Base-by-base conservation (phyloP, 495 filamentous ascomycete genomes). In the Trichoderma parareesei region DNA sequence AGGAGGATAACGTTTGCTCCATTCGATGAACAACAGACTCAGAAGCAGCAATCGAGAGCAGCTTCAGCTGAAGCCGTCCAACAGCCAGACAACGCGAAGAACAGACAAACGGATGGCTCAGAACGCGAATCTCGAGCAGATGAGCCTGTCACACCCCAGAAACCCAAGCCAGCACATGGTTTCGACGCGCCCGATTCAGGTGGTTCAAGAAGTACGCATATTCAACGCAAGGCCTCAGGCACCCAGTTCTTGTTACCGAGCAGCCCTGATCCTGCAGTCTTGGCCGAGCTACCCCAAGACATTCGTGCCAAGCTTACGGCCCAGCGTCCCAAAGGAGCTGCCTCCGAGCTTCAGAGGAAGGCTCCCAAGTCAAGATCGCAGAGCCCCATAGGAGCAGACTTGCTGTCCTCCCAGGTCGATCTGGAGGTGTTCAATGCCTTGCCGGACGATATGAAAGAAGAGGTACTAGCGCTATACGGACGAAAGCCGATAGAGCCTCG, bases 231-330 rank as follows among this genome's bases (percentile, higher is more conserved):
- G 69, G 85, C 88, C 0, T 74, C 82, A 4, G 92, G 92, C 0
- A 93, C 91, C 10, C 92, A 97, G 72, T 96, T 96, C 72, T 85
- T 96, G 66, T 75, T 97, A 69, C 92, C 92, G 4, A 86, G 86
- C 5, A 88, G 92, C 67, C 78, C 89, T 10, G 92, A 97, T 70
- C 88, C 87, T 0, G 75, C 79, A 40, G 86, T 93, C 1, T 75
- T 94, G 38, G 87, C 86, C 1, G 91, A 94, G 70, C 82, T 96
- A 3, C 91, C 90, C 3, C 78, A 78, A 16, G 90, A 94, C 67
- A 94, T 96, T 66, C 82, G 90, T 65, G 85, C 85, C 53, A 89
- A 85, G 67, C 81, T 96, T n/a, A 74, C 85, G 42, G 73, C 67
- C 38, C 80, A 78, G 65, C 70, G 59, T 57, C 70, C 63, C 48